Evolutionary conservation across 495 filamentous ascomycete genomes (phyloP), one percentile per base, ranked within the genome.

Genomic region (Aspergillus olivimuriae): DNA sequence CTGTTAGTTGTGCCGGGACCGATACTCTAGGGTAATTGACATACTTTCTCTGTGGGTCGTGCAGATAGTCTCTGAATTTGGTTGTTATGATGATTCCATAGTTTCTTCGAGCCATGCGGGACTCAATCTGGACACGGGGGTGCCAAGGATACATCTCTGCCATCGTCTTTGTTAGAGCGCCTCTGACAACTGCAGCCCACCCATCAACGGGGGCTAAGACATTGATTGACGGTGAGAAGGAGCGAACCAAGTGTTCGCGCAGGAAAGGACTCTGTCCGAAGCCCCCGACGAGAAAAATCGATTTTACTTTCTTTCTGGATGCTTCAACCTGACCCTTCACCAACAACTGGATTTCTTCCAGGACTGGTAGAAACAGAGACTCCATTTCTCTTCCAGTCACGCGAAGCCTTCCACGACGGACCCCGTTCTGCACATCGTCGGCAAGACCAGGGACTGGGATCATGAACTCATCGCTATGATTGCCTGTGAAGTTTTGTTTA

Each of bases 221-320:
- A 32, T 55, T 18, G 16, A 55, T 34, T 10, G 43, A 16, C 22
- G 42, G 20, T 10, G 31, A 24, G 18, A 64, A 44, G 2, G 38
- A 15, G 1, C 50, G 43, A 0, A 47, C 45, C 9, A 70, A 51
- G 8, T 50, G 40, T 23, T 61, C 48, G 33, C 56, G 58, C 3
- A 85, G 71, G 54, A 83, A 84, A 22, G 77, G 74, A 52, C 74
- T 83, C 54, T 84, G 77, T 0, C 82, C 82, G 57, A 85, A 85
- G 7, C 81, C 81, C 35, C 82, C 82, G 7, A 86, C 82, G 15
- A 86, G 66, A 43, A 84, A 74, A 41, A 86, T 77, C 14, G 81
- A 76, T 39, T 50, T 62, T 12, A 69, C 46, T 4, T 51, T 28
- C 3, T 45, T 40, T 2, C 16, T 31, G 1, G 49, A 54, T 2